A percentile compares a stretch with the other conserved stretches of the same genome.
phyloP scores from a whole-genome alignment of 2,329 filamentous ascomycete genomes.

The Fusarium fujikuroi region DNA sequence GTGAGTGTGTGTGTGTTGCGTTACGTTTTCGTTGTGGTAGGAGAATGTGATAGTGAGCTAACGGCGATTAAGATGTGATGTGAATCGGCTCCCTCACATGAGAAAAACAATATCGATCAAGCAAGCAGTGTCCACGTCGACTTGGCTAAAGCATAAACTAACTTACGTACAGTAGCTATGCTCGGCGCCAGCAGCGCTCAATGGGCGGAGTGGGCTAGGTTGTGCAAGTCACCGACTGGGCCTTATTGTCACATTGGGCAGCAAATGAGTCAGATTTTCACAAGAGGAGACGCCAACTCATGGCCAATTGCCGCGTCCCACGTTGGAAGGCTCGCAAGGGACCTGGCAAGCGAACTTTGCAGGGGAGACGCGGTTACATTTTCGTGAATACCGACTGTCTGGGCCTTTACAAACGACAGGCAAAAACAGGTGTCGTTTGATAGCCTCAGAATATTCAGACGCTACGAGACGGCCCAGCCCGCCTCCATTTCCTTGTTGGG shows the following conservation, averaged over 20 bases:
- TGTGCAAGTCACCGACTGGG: constrained; percentile 3
- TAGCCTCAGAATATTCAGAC: constrained; percentile 24
- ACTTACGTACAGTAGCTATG: constrained; percentile 22
- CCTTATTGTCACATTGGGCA: constrained; percentile 42
- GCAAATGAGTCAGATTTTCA: constrained; percentile 34
- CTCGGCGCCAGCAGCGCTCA: constrained; percentile 15
- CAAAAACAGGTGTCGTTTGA: constrained; percentile 4
- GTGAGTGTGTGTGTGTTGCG: constrained; percentile 1
- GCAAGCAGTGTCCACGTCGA: constrained; percentile 25
- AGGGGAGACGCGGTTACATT: constrained; percentile 6
- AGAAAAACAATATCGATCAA: constrained; percentile 18
- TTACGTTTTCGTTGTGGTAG: constrained; percentile 16
- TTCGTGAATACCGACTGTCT: constrained; percentile 19
- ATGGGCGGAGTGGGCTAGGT: constrained; percentile 19
- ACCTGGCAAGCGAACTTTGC: constrained; percentile 3
- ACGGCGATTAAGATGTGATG: constrained; percentile 38
- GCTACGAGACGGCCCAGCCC: constrained; percentile 33
- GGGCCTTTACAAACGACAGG: constrained; percentile 11
- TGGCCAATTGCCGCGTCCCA: constrained; percentile 41
- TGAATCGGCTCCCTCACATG: constrained; percentile 38
- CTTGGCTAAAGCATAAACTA: constrained; percentile 22
- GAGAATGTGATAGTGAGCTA: constrained; percentile 34
- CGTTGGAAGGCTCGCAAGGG: constrained; percentile 26
- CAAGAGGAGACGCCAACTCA: constrained; percentile 21
- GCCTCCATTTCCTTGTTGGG: constrained; percentile 21